A percentile compares a stretch with the other conserved stretches of the same genome.
These are phyloP conservation scores for Puccinia triticina DNA, from an alignment of 1,284 basidiomycete species.

Conservation along the genomic window DNA sequence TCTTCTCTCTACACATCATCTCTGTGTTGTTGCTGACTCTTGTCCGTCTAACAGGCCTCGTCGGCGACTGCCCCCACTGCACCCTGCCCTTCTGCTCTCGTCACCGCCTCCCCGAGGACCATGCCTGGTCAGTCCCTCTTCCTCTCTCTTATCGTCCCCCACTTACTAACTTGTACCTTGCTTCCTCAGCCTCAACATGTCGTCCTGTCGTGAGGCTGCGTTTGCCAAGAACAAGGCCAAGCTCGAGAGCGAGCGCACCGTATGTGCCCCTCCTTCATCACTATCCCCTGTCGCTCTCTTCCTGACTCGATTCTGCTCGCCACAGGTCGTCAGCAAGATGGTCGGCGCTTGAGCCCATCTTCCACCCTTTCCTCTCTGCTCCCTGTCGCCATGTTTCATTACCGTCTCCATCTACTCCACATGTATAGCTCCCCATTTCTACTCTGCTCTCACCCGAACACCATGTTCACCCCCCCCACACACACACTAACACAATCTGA, in stretches of 20 bases:
- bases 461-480: background rate
- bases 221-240: slow-evolving; percentile 63
- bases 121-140: slow-evolving; percentile 61
- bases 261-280: slow-evolving; percentile 34
- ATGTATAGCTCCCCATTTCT: background rate
- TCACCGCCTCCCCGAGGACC: slow-evolving; percentile 62
- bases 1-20: background rate
- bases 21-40: background rate
- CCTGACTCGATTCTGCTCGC: background rate
- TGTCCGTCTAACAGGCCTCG: slow-evolving; percentile 55
- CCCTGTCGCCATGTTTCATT: background rate
- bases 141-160: background rate
- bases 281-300: background rate
- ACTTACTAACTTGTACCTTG: background rate
- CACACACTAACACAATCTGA: background rate
- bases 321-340: slow-evolving; percentile 47
- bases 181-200: slow-evolving; percentile 59
- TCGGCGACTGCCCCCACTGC: slow-evolving; percentile 63
- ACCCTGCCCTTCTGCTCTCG: slow-evolving; percentile 61
- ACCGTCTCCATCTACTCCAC: background rate
- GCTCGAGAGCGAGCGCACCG: slow-evolving; percentile 62
- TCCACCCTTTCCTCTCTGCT: background rate
- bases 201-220: slow-evolving; percentile 62
- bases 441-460: background rate
- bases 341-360: slow-evolving; percentile 14